Percentiles rank a stretch among this genome's conserved stretches.
Conservation (phyloP, 176 grass and related monocot species). For the Puccinellia tenuiflora region DNA sequence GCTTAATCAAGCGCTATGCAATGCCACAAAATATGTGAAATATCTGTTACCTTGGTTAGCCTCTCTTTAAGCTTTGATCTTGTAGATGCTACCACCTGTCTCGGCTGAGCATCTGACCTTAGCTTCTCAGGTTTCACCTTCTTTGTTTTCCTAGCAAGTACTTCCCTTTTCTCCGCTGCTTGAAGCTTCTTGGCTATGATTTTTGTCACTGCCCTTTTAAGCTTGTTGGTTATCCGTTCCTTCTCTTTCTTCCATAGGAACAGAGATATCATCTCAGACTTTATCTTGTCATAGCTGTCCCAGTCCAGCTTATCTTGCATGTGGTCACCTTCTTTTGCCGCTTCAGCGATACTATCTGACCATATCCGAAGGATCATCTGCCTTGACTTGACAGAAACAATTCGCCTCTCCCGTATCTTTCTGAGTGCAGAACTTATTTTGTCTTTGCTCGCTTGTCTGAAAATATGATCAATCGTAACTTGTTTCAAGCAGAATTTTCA, state of each 20-base stretch:
- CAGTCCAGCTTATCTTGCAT: constrained; percentile 57
- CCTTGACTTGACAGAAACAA: constrained; percentile 31
- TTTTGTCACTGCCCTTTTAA: constrained; percentile 25
- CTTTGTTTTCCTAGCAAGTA: not conserved
- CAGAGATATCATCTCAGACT: constrained; percentile 35
- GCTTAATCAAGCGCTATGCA: not conserved
- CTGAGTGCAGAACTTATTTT: constrained; percentile 61
- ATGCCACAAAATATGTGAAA: not conserved
- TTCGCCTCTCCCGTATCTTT: constrained; percentile 55
- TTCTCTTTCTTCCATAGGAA: constrained; percentile 38
- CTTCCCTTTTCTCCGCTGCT: constrained; percentile 22
- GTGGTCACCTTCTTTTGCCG: constrained; percentile 44
- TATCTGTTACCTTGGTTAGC: constrained; percentile 64
- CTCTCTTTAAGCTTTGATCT: constrained; percentile 64
- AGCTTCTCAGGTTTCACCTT: constrained; percentile 20
- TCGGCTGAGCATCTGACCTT: constrained; percentile 3
- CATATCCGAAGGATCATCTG: constrained; percentile 40
- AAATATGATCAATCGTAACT: constrained; percentile 12
- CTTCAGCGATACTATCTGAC: constrained; percentile 62
- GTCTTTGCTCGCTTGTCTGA: constrained; percentile 57
- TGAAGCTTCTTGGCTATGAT: constrained; percentile 19
- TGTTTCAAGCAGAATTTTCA: not conserved
- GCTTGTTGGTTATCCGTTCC: constrained; percentile 30
- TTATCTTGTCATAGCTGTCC: constrained; percentile 72
- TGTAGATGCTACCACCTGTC: constrained; percentile 20